Evolutionary conservation across 2,329 filamentous ascomycete genomes (phyloP), one percentile per base, ranked within the genome.

Genomic region (Colletotrichum sp.): DNA sequence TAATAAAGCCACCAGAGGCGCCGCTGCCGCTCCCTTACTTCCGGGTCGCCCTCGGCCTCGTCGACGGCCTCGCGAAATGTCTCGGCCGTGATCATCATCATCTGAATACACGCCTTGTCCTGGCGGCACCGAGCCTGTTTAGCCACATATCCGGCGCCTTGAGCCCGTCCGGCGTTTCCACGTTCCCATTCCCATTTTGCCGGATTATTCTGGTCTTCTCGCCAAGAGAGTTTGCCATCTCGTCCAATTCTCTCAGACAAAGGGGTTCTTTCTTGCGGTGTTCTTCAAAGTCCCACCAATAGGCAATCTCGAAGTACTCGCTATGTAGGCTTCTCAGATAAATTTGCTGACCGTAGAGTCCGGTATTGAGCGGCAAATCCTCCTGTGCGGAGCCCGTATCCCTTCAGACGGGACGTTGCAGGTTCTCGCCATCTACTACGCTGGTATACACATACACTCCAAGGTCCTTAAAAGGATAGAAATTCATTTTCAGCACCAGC

Each of bases 51-150:
- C 3, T 13, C 12, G 3, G n/a, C 1, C 11, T 4, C 3, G 6
- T 47, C 0, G 6, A 8, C 43, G 21, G 43, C 4, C n/a, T 47
- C 3, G 3, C 0, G n/a, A 21, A 21, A 5, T 3, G 3, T 1
- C 43, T 5, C n/a, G 0, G 43, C 43, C 11, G 6, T 4, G 18
- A 21, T 21, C 3, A 47, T 13, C 38, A 21, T 13, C 38, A 21
- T 47, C 6, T 21, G 6, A 13, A 21, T 21, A 7, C 3, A 47
- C n/a, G 43, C n/a, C 0, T 47, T 3, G 6, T 21, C 43, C 38
- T 21, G 43, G 11, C n/a, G 4, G 43, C n/a, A 47, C n/a, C n/a
- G 11, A 4, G 43, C 43, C 43, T 13, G 11, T 13, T 21, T n/a
- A 21, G n/a, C 2, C 11, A 3, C 4, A n/a, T 21, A 21, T 8